phyloP scores from a whole-genome alignment of 768 basidiomycete species.

The Russula sp. region DNA sequence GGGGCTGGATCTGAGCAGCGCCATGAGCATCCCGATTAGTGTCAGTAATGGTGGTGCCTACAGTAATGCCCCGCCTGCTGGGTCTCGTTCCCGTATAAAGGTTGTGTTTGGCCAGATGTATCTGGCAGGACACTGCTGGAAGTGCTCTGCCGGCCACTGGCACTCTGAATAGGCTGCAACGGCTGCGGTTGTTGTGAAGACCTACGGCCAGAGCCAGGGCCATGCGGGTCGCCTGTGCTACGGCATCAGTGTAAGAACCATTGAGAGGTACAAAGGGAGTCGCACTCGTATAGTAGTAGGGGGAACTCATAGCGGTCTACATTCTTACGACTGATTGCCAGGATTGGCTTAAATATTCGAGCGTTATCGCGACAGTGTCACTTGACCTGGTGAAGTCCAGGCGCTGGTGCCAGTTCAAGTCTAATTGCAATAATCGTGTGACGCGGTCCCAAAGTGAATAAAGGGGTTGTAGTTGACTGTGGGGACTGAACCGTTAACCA shows the following conservation, averaged over 20 bases:
- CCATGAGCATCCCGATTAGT: background rate
- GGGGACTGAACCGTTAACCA: background rate
- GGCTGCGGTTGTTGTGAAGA: background rate
- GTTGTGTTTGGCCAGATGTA: background rate
- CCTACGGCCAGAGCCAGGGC: background rate
- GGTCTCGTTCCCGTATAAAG: background rate
- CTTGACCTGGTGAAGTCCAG: background rate
- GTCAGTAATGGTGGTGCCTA: too few relatives aligned
- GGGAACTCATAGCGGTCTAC: conserved; percentile 4
- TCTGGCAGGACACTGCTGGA: background rate
- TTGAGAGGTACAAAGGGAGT: background rate
- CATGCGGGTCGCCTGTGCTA: background rate
- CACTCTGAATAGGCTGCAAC: background rate
- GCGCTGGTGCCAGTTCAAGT: background rate
- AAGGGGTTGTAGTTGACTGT: conserved; percentile 3
- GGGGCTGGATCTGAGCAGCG: background rate
- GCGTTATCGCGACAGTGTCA: background rate
- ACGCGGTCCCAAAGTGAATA: conserved; percentile 1
- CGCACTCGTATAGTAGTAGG: background rate
- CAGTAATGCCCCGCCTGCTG: background rate
- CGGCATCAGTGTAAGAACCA: background rate
- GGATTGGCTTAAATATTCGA: background rate
- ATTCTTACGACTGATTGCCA: background rate
- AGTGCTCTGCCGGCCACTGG: background rate
- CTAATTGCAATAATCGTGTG: conserved; percentile 3